Evolutionary conservation across 2,329 filamentous ascomycete genomes (phyloP).

Genomic region (Tolypocladium ovalisporum): DNA sequence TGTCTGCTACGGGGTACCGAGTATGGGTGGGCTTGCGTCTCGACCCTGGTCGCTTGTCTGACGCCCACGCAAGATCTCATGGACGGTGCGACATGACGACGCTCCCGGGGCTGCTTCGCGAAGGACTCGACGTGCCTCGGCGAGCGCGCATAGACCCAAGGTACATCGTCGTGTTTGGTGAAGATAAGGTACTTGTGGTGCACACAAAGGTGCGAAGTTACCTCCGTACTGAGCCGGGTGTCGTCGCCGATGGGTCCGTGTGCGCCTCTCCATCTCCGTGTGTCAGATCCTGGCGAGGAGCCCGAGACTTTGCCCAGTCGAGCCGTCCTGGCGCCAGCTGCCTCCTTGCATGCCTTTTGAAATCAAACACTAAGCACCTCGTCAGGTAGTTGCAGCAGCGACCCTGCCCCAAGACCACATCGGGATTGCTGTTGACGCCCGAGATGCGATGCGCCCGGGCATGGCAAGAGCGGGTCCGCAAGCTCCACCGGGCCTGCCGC

Average conservation of each 20-base stretch:
- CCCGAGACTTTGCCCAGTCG: background rate
- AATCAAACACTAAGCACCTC: no score
- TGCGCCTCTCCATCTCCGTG: background rate
- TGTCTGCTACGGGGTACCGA: no score
- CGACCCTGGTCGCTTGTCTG: background rate
- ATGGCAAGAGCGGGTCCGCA: conserved; percentile 11
- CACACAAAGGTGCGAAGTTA: background rate
- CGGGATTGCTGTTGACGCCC: background rate
- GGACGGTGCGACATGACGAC: background rate
- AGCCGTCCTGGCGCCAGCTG: background rate
- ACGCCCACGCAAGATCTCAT: background rate
- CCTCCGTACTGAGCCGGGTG: background rate
- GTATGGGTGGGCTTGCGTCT: background rate
- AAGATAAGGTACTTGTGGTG: background rate
- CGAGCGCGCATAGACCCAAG: background rate
- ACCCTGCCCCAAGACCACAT: background rate
- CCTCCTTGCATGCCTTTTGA: no score
- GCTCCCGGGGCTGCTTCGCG: background rate
- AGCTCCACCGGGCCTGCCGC: conserved; percentile 13
- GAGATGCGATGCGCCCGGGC: background rate
- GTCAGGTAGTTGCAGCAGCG: background rate
- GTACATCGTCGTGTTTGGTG: background rate
- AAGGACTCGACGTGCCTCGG: background rate
- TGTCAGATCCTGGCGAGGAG: background rate
- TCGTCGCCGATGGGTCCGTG: background rate